phyloP scores from a whole-genome alignment of 768 basidiomycete genomes.

The Hericium coralloides region DNA sequence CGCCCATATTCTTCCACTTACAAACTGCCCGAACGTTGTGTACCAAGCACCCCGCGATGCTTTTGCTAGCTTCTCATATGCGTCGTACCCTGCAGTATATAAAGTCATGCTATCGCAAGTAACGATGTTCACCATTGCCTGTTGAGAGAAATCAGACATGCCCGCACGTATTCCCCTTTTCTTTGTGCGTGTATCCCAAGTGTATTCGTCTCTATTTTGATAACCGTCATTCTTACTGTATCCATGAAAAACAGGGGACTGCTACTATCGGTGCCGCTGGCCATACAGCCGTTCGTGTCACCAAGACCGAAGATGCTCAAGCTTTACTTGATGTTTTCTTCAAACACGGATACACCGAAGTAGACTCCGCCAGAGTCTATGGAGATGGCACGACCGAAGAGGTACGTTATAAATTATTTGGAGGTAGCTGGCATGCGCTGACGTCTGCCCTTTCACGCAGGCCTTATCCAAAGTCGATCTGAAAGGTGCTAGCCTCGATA shows the following conservation, averaged over 20 bases:
- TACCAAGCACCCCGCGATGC: too few relatives aligned
- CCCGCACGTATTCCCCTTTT: background rate
- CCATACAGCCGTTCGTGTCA: slow-evolving; percentile 31
- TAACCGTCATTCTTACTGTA: background rate
- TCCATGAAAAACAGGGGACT: slow-evolving; percentile 29
- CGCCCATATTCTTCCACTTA: too few relatives aligned
- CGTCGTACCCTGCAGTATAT: too few relatives aligned
- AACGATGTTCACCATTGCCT: too few relatives aligned
- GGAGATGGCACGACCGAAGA: slow-evolving; percentile 47
- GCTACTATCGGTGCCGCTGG: slow-evolving; percentile 37
- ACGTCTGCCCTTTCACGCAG: slow-evolving; percentile 16
- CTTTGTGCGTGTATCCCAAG: background rate
- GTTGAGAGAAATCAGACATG: background rate
- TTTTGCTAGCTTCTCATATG: too few relatives aligned
- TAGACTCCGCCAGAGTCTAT: slow-evolving; percentile 46
- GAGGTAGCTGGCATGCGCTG: background rate
- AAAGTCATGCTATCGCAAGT: too few relatives aligned
- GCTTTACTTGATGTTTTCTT: slow-evolving; percentile 38
- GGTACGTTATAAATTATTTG: slow-evolving; percentile 17
- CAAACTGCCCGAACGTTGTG: too few relatives aligned
- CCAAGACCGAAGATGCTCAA: slow-evolving; percentile 28
- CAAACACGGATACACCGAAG: slow-evolving; percentile 27
- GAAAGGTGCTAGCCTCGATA: slow-evolving; percentile 33
- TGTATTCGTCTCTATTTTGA: background rate
- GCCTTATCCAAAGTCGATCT: slow-evolving; percentile 33